These are phyloP conservation scores for Parathielavia hyrcaniae DNA, from an alignment of 495 filamentous ascomycete species.

Conservation along the genomic window DNA sequence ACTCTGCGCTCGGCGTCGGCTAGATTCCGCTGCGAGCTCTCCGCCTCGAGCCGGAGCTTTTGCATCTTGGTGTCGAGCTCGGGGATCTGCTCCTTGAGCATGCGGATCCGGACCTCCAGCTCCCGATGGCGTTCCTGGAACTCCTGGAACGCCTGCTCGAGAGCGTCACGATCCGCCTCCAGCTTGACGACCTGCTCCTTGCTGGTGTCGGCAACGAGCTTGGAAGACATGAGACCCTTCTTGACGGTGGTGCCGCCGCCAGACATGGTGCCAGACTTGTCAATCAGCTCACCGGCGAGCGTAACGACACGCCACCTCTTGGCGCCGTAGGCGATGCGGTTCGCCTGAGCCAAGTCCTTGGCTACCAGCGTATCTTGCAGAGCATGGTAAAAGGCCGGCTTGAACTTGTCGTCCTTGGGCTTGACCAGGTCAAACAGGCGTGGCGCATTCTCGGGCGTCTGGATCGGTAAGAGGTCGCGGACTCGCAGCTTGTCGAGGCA, in stretches of 20 bases:
- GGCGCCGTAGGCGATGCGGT: constrained; percentile 90
- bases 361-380: constrained; percentile 92
- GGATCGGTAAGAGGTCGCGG: constrained; percentile 67
- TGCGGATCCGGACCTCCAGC: constrained; percentile 63
- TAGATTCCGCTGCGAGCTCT: constrained; percentile 77
- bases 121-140: constrained; percentile 75
- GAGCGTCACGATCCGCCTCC: constrained; percentile 74
- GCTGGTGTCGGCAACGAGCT: constrained; percentile 73
- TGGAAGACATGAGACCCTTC: constrained; percentile 90
- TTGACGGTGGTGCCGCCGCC: constrained; percentile 87
- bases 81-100: constrained; percentile 75
- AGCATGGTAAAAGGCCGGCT: constrained; percentile 89
- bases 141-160: constrained; percentile 71
- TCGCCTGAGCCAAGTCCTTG: constrained; percentile 85
- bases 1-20: constrained; percentile 76
- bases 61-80: constrained; percentile 83
- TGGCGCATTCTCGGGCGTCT: constrained; percentile 87
- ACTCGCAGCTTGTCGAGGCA: constrained; percentile 78
- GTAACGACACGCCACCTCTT: constrained; percentile 94
- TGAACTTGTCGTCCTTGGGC: constrained; percentile 77
- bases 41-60: constrained; percentile 83
- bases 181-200: constrained; percentile 84
- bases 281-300: constrained; percentile 88
- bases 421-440: constrained; percentile 89
- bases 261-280: constrained; percentile 96